These are phyloP conservation scores for Populus pruinosa DNA, from an alignment of 345 rosid genomes.

Conservation along the genomic window DNA sequence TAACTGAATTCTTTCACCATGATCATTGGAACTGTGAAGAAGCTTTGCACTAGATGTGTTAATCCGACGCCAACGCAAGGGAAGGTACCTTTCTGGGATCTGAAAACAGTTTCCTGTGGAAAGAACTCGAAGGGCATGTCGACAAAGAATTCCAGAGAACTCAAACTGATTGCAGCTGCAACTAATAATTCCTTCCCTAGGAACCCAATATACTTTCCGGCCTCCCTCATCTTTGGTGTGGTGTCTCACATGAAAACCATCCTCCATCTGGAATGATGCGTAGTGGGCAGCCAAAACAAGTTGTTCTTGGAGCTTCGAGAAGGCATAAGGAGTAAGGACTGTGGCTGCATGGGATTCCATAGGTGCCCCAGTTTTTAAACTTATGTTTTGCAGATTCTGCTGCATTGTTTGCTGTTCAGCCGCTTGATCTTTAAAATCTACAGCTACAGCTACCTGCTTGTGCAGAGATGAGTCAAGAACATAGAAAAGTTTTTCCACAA, in stretches of 20 bases:
- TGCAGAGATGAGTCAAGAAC: slow-evolving; percentile 13
- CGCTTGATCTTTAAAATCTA: slow-evolving; percentile 93
- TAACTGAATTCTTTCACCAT: slow-evolving; percentile 65
- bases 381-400: slow-evolving; percentile 84
- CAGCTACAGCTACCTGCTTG: slow-evolving; percentile 72
- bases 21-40: slow-evolving; percentile 43
- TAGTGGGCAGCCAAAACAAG: slow-evolving; percentile 93
- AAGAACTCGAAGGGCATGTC: slow-evolving; percentile 90
- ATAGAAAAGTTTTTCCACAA: neutral
- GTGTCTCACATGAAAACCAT: slow-evolving; percentile 82
- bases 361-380: slow-evolving; percentile 86
- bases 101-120: slow-evolving; percentile 92
- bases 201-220: slow-evolving; percentile 85
- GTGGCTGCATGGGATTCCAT: slow-evolving; percentile 94
- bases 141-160: slow-evolving; percentile 91
- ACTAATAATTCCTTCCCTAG: slow-evolving; percentile 79
- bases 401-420: slow-evolving; percentile 98
- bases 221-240: slow-evolving; percentile 93
- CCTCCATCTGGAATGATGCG: slow-evolving; percentile 87
- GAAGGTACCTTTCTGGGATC: slow-evolving; percentile 84
- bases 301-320: slow-evolving; percentile 94
- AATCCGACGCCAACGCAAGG: slow-evolving; percentile 75
- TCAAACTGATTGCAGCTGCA: slow-evolving; percentile 95
- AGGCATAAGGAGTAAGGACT: slow-evolving; percentile 86
- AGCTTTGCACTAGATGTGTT: slow-evolving; percentile 46